phyloP scores from a whole-genome alignment of 768 basidiomycete genomes.

The Termitomyces sp. region DNA sequence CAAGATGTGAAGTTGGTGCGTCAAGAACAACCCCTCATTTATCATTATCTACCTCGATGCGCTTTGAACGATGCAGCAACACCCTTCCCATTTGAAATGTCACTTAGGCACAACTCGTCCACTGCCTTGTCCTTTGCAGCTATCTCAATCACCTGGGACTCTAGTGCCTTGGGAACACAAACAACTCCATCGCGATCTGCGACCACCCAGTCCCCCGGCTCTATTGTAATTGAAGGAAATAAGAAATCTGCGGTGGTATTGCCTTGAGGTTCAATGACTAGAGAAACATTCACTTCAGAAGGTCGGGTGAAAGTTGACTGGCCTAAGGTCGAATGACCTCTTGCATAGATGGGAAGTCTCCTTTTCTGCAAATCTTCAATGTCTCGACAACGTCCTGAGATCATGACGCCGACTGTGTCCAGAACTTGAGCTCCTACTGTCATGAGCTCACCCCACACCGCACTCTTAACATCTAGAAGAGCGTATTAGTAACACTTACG shows the following conservation, averaged over 20 bases:
- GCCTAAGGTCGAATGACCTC: conserved; percentile 79
- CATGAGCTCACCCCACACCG: conserved; percentile 93
- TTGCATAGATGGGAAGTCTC: conserved; percentile 77
- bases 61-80: conserved; percentile 74
- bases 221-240: conserved; percentile 52
- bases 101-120: conserved; percentile 68
- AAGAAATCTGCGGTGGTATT: conserved; percentile 20
- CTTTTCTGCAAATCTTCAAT: conserved; percentile 66
- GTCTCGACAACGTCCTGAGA: conserved; percentile 85
- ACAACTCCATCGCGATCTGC: conserved; percentile 90
- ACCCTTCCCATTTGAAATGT: conserved; percentile 70
- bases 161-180: conserved; percentile 55
- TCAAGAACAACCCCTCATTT: neutral
- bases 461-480: conserved; percentile 60
- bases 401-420: conserved; percentile 66
- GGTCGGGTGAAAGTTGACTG: conserved; percentile 82
- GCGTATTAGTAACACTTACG: conserved; percentile 13
- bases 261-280: conserved; percentile 43
- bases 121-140: conserved; percentile 56
- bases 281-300: conserved; percentile 64
- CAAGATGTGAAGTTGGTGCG: neutral
- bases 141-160: conserved; percentile 48
- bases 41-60: conserved; percentile 44
- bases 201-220: conserved; percentile 79
- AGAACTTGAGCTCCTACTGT: conserved; percentile 76